phyloP scores from a whole-genome alignment of 2,329 filamentous ascomycete species.

The Cytospora leucostoma region DNA sequence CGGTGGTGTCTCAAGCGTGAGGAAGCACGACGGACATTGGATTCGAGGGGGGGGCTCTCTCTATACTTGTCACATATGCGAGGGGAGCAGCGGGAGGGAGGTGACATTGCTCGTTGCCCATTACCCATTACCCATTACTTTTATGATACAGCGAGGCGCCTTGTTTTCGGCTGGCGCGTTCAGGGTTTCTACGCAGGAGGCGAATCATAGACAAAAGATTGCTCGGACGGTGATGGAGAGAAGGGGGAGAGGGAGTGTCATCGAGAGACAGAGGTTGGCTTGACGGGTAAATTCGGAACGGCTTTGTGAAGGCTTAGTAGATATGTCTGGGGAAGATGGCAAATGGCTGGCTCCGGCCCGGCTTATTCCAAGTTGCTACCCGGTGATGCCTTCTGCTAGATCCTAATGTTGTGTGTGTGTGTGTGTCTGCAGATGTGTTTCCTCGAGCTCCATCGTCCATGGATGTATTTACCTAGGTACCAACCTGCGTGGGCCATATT shows the following conservation, averaged over 20 bases:
- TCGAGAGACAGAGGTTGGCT: slow-evolving; percentile 1
- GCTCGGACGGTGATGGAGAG: background rate
- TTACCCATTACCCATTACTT: background rate
- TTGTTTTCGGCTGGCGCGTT: slow-evolving; percentile 9
- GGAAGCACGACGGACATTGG: background rate
- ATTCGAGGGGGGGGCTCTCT: background rate
- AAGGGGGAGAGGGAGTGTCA: background rate
- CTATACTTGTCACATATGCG: slow-evolving; percentile 4
- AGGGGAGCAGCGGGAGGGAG: background rate
- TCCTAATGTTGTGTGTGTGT: too few species aligned
- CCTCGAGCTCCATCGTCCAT: too few species aligned
- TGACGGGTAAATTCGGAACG: slow-evolving; percentile 7
- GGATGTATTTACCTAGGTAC: too few species aligned
- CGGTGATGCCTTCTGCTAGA: too few species aligned
- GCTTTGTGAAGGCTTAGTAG: background rate
- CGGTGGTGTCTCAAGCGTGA: background rate
- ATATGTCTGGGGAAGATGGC: background rate
- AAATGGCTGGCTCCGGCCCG: background rate
- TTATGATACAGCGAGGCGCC: slow-evolving; percentile 22
- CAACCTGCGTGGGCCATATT: too few species aligned
- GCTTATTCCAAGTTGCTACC: too few species aligned
- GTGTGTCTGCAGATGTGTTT: too few species aligned
- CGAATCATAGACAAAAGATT: slow-evolving; percentile 15
- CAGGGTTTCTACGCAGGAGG: background rate
- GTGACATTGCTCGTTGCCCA: background rate